phyloP scores from a whole-genome alignment of 2,329 filamentous ascomycete species.

The Aspergillus unguis region DNA sequence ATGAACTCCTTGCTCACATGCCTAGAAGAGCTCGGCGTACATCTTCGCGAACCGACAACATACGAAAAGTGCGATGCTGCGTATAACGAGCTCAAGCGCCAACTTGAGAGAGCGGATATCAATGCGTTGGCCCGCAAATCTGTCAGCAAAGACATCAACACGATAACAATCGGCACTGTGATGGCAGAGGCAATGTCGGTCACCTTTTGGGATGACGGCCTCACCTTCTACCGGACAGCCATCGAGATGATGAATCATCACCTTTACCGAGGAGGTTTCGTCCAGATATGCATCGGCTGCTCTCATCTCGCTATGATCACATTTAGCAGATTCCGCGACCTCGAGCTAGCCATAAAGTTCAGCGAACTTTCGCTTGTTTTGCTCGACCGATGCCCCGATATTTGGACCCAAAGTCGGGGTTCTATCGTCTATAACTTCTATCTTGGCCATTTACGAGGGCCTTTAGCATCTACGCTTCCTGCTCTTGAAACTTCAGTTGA shows the following conservation, averaged over 20 bases:
- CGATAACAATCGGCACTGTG: slow-evolving; percentile 51
- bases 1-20: slow-evolving; percentile 69
- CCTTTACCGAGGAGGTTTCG: slow-evolving; percentile 53
- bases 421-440: slow-evolving; percentile 58
- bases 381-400: slow-evolving; percentile 51
- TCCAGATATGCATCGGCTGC: slow-evolving; percentile 58
- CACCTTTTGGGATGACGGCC: slow-evolving; percentile 58
- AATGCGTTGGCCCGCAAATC: slow-evolving; percentile 38
- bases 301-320: slow-evolving; percentile 57
- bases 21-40: slow-evolving; percentile 65
- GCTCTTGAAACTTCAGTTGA: slow-evolving; percentile 56
- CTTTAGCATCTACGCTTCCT: slow-evolving; percentile 51
- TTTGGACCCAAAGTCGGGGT: slow-evolving; percentile 55
- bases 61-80: slow-evolving; percentile 75
- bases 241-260: slow-evolving; percentile 57
- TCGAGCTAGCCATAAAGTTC: slow-evolving; percentile 53
- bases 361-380: slow-evolving; percentile 53
- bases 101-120: slow-evolving; percentile 58
- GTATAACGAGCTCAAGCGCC: slow-evolving; percentile 62
- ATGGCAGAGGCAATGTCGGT: slow-evolving; percentile 57
- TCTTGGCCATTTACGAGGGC: slow-evolving; percentile 57
- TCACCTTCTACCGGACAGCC: slow-evolving; percentile 58
- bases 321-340: slow-evolving; percentile 56
- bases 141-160: slow-evolving; percentile 40
- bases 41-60: slow-evolving; percentile 62